Evolutionary conservation across 768 basidiomycete species (phyloP).

Genomic region (Pleurotus djamor): DNA sequence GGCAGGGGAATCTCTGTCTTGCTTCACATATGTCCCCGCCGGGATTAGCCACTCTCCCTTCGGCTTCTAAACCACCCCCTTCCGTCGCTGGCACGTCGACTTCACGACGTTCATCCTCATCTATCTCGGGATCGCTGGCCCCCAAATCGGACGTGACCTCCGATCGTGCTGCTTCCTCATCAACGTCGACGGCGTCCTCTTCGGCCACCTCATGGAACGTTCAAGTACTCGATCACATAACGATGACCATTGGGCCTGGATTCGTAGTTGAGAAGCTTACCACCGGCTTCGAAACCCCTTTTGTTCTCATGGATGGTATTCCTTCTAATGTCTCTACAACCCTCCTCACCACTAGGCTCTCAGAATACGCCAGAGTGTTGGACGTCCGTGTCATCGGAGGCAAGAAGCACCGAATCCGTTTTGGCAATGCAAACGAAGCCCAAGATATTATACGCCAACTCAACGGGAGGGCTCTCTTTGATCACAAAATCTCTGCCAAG

Average conservation of each 20-base stretch:
- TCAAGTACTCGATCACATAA: slow-evolving; percentile 51
- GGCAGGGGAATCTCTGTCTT: slow-evolving; percentile 21
- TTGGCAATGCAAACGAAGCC: slow-evolving; percentile 2
- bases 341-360: background rate
- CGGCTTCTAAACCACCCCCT: background rate
- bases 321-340: slow-evolving; percentile 25
- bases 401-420: background rate
- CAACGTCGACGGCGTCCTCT: background rate
- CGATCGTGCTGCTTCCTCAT: background rate
- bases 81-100: background rate
- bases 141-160: background rate
- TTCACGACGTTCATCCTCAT: background rate
- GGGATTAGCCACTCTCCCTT: background rate
- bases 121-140: background rate
- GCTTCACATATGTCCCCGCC: slow-evolving; percentile 24
- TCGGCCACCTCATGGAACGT: slow-evolving; percentile 16
- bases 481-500: slow-evolving; percentile 38
- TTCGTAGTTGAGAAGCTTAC: slow-evolving; percentile 53
- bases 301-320: slow-evolving; percentile 54
- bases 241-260: slow-evolving; percentile 56
- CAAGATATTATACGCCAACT: slow-evolving; percentile 28
- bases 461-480: slow-evolving; percentile 40
- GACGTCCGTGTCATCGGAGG: background rate
- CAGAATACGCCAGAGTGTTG: background rate
- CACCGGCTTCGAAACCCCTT: slow-evolving; percentile 71